These are phyloP conservation scores for Castanea mollissima DNA, from an alignment of 306 rosid species.

Conservation along the genomic window DNA sequence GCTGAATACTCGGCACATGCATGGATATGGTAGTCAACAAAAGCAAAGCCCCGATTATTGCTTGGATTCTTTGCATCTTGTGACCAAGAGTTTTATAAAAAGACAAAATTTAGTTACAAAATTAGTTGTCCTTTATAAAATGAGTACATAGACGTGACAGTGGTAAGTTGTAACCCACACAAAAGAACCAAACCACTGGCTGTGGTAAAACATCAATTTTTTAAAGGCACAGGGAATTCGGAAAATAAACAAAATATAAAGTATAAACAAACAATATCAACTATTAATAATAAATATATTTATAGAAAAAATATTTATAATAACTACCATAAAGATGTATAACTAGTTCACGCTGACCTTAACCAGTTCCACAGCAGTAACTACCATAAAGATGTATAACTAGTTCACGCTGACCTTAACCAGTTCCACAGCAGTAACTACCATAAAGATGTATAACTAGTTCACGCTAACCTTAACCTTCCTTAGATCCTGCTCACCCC, in stretches of 20 bases:
- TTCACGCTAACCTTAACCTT: constrained; percentile 65
- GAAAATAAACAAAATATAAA: constrained; percentile 8
- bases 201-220: not conserved
- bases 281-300: not conserved
- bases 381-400: constrained; percentile 20
- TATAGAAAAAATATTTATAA: not conserved
- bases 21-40: constrained; percentile 80
- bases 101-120: not conserved
- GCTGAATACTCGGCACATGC: constrained; percentile 89
- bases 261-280: not conserved
- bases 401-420: constrained; percentile 62
- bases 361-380: constrained; percentile 75
- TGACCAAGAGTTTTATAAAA: constrained; percentile 29
- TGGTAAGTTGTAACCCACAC: constrained; percentile 12
- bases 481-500: constrained; percentile 82
- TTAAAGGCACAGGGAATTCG: constrained; percentile 4
- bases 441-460: constrained; percentile 2
- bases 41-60: constrained; percentile 93
- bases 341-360: constrained; percentile 49
- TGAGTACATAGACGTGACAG: not conserved
- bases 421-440: constrained; percentile 68
- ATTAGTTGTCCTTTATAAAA: too few relatives aligned
- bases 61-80: constrained; percentile 73
- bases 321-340: not conserved
- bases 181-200: constrained; percentile 7